Evolutionary conservation across 257 asterid genomes (phyloP), one percentile per base, ranked within the genome.

Genomic region (Forsythia viridissima): DNA sequence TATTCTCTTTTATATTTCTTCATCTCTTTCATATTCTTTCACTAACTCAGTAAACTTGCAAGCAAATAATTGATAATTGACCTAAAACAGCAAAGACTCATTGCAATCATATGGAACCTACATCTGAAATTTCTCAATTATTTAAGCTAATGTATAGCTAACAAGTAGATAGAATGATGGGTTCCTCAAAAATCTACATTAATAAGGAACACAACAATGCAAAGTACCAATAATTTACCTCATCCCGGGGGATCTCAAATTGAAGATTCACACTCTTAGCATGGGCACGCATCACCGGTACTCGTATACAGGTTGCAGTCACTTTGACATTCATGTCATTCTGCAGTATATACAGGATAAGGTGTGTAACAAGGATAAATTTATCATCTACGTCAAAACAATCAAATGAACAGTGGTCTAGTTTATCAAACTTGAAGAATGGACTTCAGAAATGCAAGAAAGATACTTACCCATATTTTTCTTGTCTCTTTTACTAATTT

Each of bases 271-370:
- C 89, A 71, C 98, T 91, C 91, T 94, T 97, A 67, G 98, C 98
- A 87, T 94, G 98, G 46, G 98, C 98, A 81, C 98, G 98, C 98
- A 94, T 90, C 80, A 94, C 98, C 24, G 98, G 98, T 55, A 94
- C 98, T 87, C 98, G 87, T 78, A 93, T 94, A 80, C 98, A 94
- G 44, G 98, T 94, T 65, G 98, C 98, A 41, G 98, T 92, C 63
- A 94, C 99, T 84, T 93, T 94, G 72, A 94, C 93, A 76, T 77
- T 77, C 82, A 65, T 84, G 86, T 89, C 82, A 81, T 86, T 91
- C 98, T 94, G 86, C 80, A 88, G 34, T 24, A 20, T 37, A 83
- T 13, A 67, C 1, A 46, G 75, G 51, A 77, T 77, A 51, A 18
- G n/a, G 75, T 55, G 10, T 15, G 55, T 81, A 59, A 70, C 55